Evolutionary conservation across 2,329 filamentous ascomycete genomes (phyloP).

Genomic region (Aurifilum marmelostoma): DNA sequence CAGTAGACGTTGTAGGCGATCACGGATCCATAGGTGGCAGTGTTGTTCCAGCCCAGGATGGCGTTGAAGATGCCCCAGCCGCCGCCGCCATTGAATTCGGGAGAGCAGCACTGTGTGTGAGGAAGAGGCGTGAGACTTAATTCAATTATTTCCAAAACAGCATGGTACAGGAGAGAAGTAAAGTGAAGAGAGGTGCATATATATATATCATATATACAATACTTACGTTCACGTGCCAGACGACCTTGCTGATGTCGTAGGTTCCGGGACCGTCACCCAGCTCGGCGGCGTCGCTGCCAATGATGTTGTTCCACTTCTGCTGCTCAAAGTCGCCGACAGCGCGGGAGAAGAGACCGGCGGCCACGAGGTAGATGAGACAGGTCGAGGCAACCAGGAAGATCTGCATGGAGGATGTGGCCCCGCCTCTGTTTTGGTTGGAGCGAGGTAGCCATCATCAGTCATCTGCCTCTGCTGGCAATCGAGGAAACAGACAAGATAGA

Average conservation of each 20-base stretch:
- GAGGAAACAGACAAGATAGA: not conserved
- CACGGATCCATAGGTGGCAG: constrained; percentile 68
- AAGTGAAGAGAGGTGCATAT: too few relatives aligned
- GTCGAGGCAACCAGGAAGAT: constrained; percentile 82
- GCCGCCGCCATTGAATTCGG: constrained; percentile 64
- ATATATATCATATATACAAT: too few relatives aligned
- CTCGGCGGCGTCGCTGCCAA: constrained; percentile 60
- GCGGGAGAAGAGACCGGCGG: constrained; percentile 79
- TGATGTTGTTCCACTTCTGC: constrained; percentile 60
- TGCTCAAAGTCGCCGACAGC: constrained; percentile 75
- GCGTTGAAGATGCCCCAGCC: constrained; percentile 77
- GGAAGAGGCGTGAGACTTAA: constrained; percentile 10
- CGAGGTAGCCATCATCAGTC: not conserved
- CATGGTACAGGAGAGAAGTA: constrained; percentile 25
- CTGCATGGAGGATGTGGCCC: constrained; percentile 69
- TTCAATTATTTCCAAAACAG: too few relatives aligned
- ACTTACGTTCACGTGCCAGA: constrained; percentile 70
- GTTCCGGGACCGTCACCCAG: constrained; percentile 65
- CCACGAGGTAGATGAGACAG: constrained; percentile 82
- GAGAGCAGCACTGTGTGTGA: constrained; percentile 65
- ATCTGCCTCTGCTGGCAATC: not conserved
- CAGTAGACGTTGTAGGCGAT: constrained; percentile 72
- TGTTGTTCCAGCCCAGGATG: constrained; percentile 71
- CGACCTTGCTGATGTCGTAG: constrained; percentile 67
- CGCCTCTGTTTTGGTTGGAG: constrained; percentile 50